Percentiles rank a stretch among this genome's conserved stretches.
Conservation (phyloP, 257 asterid species). For the Solanum tarapatanum region DNA sequence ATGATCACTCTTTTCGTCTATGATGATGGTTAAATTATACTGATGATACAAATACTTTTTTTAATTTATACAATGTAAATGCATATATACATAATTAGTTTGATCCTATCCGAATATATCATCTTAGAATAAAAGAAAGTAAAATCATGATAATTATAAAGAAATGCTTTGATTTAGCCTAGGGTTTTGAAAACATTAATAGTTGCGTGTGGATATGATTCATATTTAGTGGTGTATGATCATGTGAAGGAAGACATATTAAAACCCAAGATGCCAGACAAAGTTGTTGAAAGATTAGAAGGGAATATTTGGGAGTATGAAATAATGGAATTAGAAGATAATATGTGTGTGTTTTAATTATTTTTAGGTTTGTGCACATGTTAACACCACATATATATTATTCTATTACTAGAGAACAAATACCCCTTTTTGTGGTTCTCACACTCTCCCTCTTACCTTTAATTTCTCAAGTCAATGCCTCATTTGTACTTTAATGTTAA, state of each 20-base stretch:
- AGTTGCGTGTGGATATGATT: constrained; percentile 2
- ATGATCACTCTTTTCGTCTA: not conserved
- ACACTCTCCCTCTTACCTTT: constrained; percentile 4
- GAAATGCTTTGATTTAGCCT: constrained; percentile 53
- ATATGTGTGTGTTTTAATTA: constrained; percentile 16
- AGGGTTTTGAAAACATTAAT: constrained; percentile 43
- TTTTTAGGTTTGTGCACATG: constrained; percentile 37
- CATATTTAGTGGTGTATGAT: not conserved
- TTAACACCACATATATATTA: not conserved
- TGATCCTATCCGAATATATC: constrained; percentile 8
- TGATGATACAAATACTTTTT: not conserved
- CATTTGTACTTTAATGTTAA: constrained; percentile 23
- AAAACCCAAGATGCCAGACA: constrained; percentile 72
- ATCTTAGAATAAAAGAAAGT: not conserved
- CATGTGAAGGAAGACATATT: constrained; percentile 57
- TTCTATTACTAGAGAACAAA: constrained; percentile 42
- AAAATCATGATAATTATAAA: not conserved
- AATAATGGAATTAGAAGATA: constrained; percentile 70
- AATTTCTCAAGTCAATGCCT: constrained; percentile 32
- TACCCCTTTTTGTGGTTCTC: constrained; percentile 25
- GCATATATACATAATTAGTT: not conserved
- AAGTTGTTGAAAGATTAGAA: constrained; percentile 67
- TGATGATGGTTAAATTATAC: not conserved
- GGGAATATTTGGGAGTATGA: constrained; percentile 79
- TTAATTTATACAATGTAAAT: not conserved